Conservation (phyloP, 1,284 basidiomycete genomes). For the Malassezia yamatoensis region DNA sequence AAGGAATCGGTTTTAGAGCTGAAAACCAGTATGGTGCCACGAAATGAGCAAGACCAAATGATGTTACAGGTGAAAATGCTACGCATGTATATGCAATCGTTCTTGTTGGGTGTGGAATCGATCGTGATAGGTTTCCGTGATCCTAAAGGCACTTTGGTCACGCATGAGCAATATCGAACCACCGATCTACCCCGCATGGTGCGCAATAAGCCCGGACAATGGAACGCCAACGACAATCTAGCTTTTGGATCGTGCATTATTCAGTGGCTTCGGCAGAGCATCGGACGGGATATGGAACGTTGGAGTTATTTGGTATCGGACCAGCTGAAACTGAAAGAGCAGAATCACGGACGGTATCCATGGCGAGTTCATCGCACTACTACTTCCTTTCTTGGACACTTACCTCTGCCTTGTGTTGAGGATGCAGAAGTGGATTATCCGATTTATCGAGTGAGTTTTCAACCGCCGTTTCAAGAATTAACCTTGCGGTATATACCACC, state of each 20-base stretch:
- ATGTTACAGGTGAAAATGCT: slow-evolving; percentile 78
- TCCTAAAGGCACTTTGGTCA: slow-evolving; percentile 54
- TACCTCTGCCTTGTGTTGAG: slow-evolving; percentile 1
- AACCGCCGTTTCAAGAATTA: slow-evolving; percentile 25
- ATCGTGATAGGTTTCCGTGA: slow-evolving; percentile 87
- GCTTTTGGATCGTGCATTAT: slow-evolving; percentile 64
- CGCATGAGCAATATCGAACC: slow-evolving; percentile 46
- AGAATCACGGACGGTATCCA: neutral
- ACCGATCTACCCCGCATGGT: slow-evolving; percentile 46
- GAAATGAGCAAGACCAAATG: slow-evolving; percentile 57
- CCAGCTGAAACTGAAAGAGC: neutral
- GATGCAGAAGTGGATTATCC: slow-evolving; percentile 17
- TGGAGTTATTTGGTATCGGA: neutral
- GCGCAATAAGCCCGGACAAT: slow-evolving; percentile 56
- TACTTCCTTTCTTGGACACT: slow-evolving; percentile 7
- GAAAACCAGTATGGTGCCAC: slow-evolving; percentile 77
- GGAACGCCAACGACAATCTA: slow-evolving; percentile 67
- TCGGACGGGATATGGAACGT: slow-evolving; percentile 8
- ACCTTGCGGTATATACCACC: slow-evolving; percentile 10
- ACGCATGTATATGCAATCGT: slow-evolving; percentile 63
- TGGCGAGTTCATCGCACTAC: slow-evolving; percentile 18
- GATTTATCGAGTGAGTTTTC: slow-evolving; percentile 30
- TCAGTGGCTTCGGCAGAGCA: slow-evolving; percentile 52
- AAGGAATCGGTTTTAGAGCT: slow-evolving; percentile 63
- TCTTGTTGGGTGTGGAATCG: slow-evolving; percentile 70